phyloP scores from a whole-genome alignment of 2,329 filamentous ascomycete genomes.

The Thelonectria olida region DNA sequence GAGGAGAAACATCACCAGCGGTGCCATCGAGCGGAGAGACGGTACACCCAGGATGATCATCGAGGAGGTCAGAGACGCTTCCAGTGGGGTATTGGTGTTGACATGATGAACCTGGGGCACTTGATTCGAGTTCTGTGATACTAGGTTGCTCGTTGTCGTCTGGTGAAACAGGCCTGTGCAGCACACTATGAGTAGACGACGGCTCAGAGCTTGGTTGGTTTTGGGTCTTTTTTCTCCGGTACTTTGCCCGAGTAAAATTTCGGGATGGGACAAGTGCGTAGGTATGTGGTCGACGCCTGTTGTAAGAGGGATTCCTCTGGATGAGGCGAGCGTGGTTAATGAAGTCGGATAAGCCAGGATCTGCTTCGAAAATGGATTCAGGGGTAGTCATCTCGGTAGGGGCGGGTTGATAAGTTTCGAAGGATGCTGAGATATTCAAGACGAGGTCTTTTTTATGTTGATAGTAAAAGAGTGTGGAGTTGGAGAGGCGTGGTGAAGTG shows the following conservation, averaged over 20 bases:
- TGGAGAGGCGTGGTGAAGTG: neutral
- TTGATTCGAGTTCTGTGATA: neutral
- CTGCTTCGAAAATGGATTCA: conserved; percentile 41
- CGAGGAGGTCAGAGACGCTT: neutral
- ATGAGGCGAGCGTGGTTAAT: conserved; percentile 20
- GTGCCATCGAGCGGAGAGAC: neutral
- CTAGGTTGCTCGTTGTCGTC: neutral
- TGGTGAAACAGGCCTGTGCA: neutral
- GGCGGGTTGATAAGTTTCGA: conserved; percentile 23
- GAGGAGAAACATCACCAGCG: neutral
- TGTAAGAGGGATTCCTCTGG: conserved; percentile 25
- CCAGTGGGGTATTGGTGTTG: neutral
- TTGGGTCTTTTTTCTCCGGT: conserved; percentile 17
- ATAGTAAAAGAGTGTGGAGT: neutral
- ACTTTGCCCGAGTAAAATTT: conserved; percentile 35
- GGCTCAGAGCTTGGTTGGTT: neutral
- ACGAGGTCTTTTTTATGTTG: conserved; percentile 16
- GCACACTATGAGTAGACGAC: neutral
- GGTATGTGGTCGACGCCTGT: conserved; percentile 35
- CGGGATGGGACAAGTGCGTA: conserved; percentile 41
- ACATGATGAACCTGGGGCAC: neutral
- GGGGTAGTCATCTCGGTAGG: conserved; percentile 40
- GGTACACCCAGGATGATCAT: neutral
- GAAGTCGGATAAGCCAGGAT: conserved; percentile 28
- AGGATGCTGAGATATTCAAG: conserved; percentile 37